Evolutionary conservation across 345 rosid species (phyloP), one percentile per base, ranked within the genome.

Genomic region (Dipteronia sinensis): DNA sequence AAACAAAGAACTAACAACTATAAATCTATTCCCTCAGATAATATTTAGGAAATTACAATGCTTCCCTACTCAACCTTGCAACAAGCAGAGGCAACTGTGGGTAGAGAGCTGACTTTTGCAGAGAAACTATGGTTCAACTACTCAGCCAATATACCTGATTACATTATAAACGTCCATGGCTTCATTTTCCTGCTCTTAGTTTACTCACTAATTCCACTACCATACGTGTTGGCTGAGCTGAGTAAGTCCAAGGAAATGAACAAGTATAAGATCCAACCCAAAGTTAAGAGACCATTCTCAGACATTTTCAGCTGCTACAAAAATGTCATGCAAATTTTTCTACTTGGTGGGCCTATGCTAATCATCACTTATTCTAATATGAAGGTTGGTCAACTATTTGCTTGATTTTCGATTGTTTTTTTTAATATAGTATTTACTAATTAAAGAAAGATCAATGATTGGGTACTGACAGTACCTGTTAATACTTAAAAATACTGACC

Each of bases 61-160:
- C 86, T 94, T 47, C 93, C 98, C 12, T 93, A 83, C 86, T 51
- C 66, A 58, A 81, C 91, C 65, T 34, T 88, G 72, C 81, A 83
- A 9, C 97, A 86, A 75, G 98, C 97, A 7, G 85, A 90, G 15
- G 77, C 86, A 63, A 86, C 88, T 23, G 71, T 91, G 0, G 97
- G 97, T 69, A 83, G 95, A 80, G 85, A 87, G 84, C 92, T 94
- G 40, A 91, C 92, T 0, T 19, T 61, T 29, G 78, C 87, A 0
- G 98, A 94, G 86, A 85, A 89, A 1, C 15, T 88, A 6, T 93
- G 97, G 95, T 89, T 91, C 86, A 86, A 86, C 69, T 93, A 93
- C 93, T 87, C 98, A 29, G 90, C 91, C 16, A 74, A 83, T 0
- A 93, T 84, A 74, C 91, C 95, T 15, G 95, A 93, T 82, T 89